Percentiles rank a stretch among this genome's conserved stretches.
Conservation (phyloP, 2,329 filamentous ascomycete genomes). For the Aureobasidium sp. region DNA sequence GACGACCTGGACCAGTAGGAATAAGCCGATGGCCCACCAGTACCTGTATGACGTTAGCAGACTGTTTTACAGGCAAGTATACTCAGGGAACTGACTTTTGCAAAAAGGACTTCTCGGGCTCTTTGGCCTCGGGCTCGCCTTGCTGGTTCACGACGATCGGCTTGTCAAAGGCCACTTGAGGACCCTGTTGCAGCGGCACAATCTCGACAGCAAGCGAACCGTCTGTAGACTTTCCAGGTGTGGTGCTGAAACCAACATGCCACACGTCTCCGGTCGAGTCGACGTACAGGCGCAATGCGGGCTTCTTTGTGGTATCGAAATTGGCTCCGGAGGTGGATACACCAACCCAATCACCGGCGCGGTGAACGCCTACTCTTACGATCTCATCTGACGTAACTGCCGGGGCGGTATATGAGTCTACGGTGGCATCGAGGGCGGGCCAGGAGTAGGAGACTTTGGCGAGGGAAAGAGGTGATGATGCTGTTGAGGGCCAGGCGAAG, state of each 20-base stretch:
- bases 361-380: conserved; percentile 36
- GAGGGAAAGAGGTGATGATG: conserved; percentile 29
- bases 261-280: conserved; percentile 36
- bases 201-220: conserved; percentile 32
- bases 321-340: conserved; percentile 37
- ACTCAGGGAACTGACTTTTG: conserved; percentile 36
- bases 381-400: conserved; percentile 29
- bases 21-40: conserved; percentile 42
- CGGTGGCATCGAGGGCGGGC: conserved; percentile 29
- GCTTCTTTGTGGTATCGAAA: conserved; percentile 33
- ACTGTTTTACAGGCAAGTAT: too few relatives aligned
- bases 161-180: conserved; percentile 40
- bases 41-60: too few relatives aligned
- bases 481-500: conserved; percentile 28
- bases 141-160: conserved; percentile 48
- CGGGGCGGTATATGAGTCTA: conserved; percentile 30
- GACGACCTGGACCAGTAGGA: conserved; percentile 38
- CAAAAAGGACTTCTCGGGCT: conserved; percentile 42
- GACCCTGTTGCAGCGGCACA: conserved; percentile 29
- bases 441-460: conserved; percentile 36
- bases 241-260: conserved; percentile 36
- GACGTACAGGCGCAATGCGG: conserved; percentile 36
- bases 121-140: conserved; percentile 41
- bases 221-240: conserved; percentile 15
- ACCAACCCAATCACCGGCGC: conserved; percentile 32